Conservation (phyloP, 78 protist genomes). For the Planoprotostelium fungivorum region DNA sequence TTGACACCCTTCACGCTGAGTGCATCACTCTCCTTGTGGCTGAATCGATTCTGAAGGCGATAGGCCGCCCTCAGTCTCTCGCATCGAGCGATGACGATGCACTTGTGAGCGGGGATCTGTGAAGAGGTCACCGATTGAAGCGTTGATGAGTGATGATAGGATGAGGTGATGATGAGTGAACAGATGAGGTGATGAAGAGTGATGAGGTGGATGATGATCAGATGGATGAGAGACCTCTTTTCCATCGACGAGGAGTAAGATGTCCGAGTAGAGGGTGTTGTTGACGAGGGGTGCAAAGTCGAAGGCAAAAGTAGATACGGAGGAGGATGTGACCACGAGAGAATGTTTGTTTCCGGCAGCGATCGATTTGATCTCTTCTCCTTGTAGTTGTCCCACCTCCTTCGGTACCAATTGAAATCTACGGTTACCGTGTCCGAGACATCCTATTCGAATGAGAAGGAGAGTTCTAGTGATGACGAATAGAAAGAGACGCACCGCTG, state of each 20-base stretch:
- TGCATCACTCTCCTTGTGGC: not conserved
- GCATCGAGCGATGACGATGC: not conserved
- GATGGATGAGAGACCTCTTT: slow-evolving; percentile 13
- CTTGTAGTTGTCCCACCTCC: slow-evolving; percentile 25
- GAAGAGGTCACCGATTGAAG: no score
- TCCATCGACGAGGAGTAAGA: slow-evolving; percentile 22
- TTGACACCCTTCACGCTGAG: slow-evolving; percentile 1
- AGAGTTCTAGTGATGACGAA: not conserved
- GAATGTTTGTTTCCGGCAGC: slow-evolving; percentile 61
- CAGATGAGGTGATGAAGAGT: no score
- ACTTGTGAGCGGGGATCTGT: not conserved
- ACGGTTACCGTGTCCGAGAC: slow-evolving; percentile 43
- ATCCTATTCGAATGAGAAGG: not conserved
- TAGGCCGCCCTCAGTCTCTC: not conserved
- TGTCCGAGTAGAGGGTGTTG: slow-evolving; percentile 14
- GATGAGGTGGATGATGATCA: no score
- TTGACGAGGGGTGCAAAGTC: slow-evolving; percentile 31
- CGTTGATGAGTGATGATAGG: no score
- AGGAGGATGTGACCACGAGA: slow-evolving; percentile 10
- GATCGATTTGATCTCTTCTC: slow-evolving; percentile 20
- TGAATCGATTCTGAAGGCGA: not conserved
- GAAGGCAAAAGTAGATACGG: slow-evolving; percentile 51
- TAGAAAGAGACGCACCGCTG: no score
- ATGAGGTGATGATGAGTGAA: no score
- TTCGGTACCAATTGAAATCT: slow-evolving; percentile 49